These are phyloP conservation scores for Triangularia setosa DNA, from an alignment of 2,329 filamentous ascomycete species.

Conservation along the genomic window DNA sequence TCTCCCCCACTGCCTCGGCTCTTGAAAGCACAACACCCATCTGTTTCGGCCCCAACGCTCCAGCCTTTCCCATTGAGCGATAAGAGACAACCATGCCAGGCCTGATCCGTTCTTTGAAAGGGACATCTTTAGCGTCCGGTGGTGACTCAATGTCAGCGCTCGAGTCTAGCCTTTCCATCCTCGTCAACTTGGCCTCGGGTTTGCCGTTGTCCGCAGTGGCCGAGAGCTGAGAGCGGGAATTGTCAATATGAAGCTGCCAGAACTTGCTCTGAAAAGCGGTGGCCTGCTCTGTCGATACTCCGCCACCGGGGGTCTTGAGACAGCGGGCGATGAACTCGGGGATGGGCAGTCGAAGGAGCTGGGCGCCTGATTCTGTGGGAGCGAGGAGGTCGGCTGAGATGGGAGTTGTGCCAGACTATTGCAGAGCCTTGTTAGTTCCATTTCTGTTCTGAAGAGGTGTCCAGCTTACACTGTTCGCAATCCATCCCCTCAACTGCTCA, in stretches of 20 bases:
- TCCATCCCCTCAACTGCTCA: slow-evolving; percentile 37
- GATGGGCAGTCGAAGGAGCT: slow-evolving; percentile 38
- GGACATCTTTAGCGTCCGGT: slow-evolving; percentile 22
- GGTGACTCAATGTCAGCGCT: slow-evolving; percentile 31
- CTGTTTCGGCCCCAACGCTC: slow-evolving; percentile 22
- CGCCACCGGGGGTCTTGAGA: slow-evolving; percentile 31
- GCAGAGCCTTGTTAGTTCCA: not conserved
- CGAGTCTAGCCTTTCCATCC: slow-evolving; percentile 16
- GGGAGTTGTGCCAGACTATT: slow-evolving; percentile 38
- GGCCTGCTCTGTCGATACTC: slow-evolving; percentile 37
- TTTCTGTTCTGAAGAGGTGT: not conserved
- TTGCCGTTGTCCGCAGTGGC: not conserved
- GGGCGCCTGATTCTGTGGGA: slow-evolving; percentile 38
- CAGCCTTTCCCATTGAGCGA: slow-evolving; percentile 4
- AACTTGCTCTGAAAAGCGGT: slow-evolving; percentile 40
- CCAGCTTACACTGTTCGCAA: slow-evolving; percentile 36
- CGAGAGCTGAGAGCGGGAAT: slow-evolving; percentile 19
- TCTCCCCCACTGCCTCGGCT: slow-evolving; percentile 17
- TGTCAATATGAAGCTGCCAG: slow-evolving; percentile 42
- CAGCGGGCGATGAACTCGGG: slow-evolving; percentile 40
- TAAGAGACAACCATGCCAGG: slow-evolving; percentile 39
- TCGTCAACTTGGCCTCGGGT: slow-evolving; percentile 2
- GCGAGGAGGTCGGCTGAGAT: slow-evolving; percentile 35
- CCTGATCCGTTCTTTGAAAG: slow-evolving; percentile 39
- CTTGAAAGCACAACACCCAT: slow-evolving; percentile 34